Evolutionary conservation across 2,329 filamentous ascomycete genomes (phyloP), one percentile per base, ranked within the genome.

Genomic region (Aspergillus candidus): DNA sequence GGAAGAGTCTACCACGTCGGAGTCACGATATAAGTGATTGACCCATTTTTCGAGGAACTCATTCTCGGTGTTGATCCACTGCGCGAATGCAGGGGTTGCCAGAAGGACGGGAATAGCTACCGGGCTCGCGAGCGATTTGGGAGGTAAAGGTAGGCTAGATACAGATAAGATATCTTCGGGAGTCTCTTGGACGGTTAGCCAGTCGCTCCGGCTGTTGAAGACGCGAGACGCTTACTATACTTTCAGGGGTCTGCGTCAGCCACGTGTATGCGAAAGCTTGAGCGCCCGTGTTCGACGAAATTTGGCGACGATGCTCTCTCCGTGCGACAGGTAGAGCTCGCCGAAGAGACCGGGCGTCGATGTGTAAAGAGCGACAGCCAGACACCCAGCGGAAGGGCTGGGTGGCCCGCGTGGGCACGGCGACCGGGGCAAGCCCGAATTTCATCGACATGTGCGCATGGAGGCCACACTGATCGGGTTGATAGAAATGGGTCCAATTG

Each of bases 71-170:
- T 66, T 59, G 35, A 64, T 53, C 65, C 65, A 69, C 39, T 58
- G 53, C 6, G 67, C 64, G 40, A 69, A 68, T 8, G 53, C 51
- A 2, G 66, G 63, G 1, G 67, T 70, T 32, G 61, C 58, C 38
- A 70, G 58, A 15, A 70, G 44, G 32, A 70, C 35, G 12, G 64
- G 63, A 7, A 62, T 51, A 43, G 55, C 50, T 27, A 46, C 43
- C 33, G 48, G 31, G 14, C 44, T 44, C 37, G 47, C 33, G 7
- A 53, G 29, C 4, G 47, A 50, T 11, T 41, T 35, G 22, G 53
- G 50, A 15, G 47, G 43, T 11, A 55, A 39, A 36, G 57, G 57
- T 31, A 60, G 40, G 41, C 49, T 59, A 6, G 58, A 54, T 36
- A 66, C 58, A 6, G 58, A 54, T 36, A 66, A 41, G 32, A 67